Evolutionary conservation across 164 flowering plant genomes (phyloP), one percentile per base, ranked within the genome.

Genomic region (Vitis rotundifolia): DNA sequence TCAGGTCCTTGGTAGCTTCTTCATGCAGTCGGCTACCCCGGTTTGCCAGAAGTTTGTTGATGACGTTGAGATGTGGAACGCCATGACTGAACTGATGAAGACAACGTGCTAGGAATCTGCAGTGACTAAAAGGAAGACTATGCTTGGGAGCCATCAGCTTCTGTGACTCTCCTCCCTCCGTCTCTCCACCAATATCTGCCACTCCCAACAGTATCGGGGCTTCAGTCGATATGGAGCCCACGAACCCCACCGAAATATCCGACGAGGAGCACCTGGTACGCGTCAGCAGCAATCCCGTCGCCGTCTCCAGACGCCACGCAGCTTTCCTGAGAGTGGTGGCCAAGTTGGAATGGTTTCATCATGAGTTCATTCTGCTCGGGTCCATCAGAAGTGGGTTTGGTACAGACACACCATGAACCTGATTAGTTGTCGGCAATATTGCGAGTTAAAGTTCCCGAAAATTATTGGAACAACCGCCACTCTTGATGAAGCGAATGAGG

Each of bases 321-420:
- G 79, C 68, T 31, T 86, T 95, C n/a, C n/a, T n/a, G n/a, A n/a
- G n/a, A n/a, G n/a, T n/a, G n/a, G n/a, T n/a, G n/a, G n/a, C n/a
- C n/a, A 86, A 86, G 57, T 83, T 87, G 29, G 79, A 73, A 6
- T 95, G 96, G 93, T 87, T 91, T 12, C 91, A 88, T 61, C 76
- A 80, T 6, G 61, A 60, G 47, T 64, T 88, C 50, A 76, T 76
- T 48, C 67, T 91, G 64, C 59, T 69, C 11, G 90, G 86, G 67
- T 86, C 98, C 18, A 73, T 92, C 31, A 71, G 97, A 77, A 92
- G 70, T 95, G 97, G 96, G 93, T 95, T 75, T 95, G 99, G 99
- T 85, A 71, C 74, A 91, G 97, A 75, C 99, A 95, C 80, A 78
- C 92, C n/a, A 76, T 95, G 69, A 82, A 88, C 59, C 93, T 94